Base-by-base conservation (phyloP, 2,329 filamentous ascomycete genomes). In the Neonectria punicea region DNA sequence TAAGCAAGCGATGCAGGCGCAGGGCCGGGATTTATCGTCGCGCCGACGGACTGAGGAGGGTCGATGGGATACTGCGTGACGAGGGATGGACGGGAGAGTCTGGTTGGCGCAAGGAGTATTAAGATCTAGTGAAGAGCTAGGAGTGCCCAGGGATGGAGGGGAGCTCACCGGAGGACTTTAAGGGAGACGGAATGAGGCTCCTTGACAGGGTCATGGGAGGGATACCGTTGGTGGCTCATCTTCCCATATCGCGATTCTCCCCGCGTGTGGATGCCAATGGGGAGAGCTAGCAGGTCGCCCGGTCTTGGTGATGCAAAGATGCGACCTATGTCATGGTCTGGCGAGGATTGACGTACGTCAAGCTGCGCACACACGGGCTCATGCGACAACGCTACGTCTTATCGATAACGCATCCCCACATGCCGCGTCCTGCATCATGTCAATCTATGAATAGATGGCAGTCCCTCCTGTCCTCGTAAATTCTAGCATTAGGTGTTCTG, bases 51-150 rank as follows among this genome's bases (percentile, higher is more conserved):
- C 7, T 76, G 76, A 8, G 82, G 80, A 32, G 82, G 80, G 67
- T 88, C 76, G 65, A 92, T 83, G 4, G 91, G 87, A 70, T 92
- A 87, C 74, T 94, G 92, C 10, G 87, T 82, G 43, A 92, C 90
- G 59, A 95, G 87, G 4, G 92, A 91, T 1, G 93, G 94, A 14
- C 93, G 90, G 1, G 94, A 97, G 64, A 98, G 87, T 63, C 93
- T 97, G 73, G 32, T 30, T 30, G n/a, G 49, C 18, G 58, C 64
- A 39, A 20, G 34, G 22, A 30, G 44, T 46, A 5, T 60, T 67
- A 60, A 67, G 36, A 39, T 39, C 36, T 16, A n/a, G 36, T n/a
- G 6, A 39, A 63, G 46, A 28, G 25, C 20, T 32, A 50, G 34
- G 34, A 57, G 44, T 50, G 50, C 30, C 30, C 11, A 46, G 46